These are phyloP conservation scores for Hypoxylon fragiforme DNA, from an alignment of 495 filamentous ascomycete genomes.

Conservation along the genomic window DNA sequence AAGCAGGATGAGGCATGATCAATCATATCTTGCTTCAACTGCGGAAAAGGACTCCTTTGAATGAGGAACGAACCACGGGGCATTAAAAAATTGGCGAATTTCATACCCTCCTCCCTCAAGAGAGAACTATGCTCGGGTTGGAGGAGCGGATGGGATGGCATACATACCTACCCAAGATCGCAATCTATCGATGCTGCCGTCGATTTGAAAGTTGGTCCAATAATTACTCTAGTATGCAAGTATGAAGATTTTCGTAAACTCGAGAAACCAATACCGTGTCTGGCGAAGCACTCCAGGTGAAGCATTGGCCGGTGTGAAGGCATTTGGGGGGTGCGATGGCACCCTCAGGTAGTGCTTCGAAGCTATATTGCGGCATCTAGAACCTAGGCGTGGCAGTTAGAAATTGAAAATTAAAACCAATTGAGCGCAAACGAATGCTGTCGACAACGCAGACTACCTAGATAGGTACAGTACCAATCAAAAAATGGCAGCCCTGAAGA, in stretches of 20 bases:
- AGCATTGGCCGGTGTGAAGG: slow-evolving; percentile 24
- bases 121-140: slow-evolving; percentile 6
- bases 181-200: slow-evolving; percentile 21
- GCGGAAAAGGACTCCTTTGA: slow-evolving; percentile 13
- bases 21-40: slow-evolving; percentile 16
- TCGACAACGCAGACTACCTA: slow-evolving; percentile 32
- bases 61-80: slow-evolving; percentile 25
- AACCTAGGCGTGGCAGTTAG: slow-evolving; percentile 28
- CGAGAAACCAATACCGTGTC: slow-evolving; percentile 13
- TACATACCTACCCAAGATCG: slow-evolving; percentile 27
- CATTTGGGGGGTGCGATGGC: slow-evolving; percentile 30
- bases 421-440: slow-evolving; percentile 19
- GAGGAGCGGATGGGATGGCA: slow-evolving; percentile 29
- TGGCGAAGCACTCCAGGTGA: not conserved
- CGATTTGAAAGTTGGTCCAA: slow-evolving; percentile 15
- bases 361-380: slow-evolving; percentile 31
- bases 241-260: slow-evolving; percentile 5
- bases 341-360: slow-evolving; percentile 23
- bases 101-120: slow-evolving; percentile 5
- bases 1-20: no score
- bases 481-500: slow-evolving; percentile 3
- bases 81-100: slow-evolving; percentile 21
- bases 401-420: slow-evolving; percentile 30
- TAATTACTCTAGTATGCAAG: slow-evolving; percentile 28
- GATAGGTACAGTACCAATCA: slow-evolving; percentile 26